Conservation (phyloP, 345 rosid genomes). For the Acer saccharum region DNA sequence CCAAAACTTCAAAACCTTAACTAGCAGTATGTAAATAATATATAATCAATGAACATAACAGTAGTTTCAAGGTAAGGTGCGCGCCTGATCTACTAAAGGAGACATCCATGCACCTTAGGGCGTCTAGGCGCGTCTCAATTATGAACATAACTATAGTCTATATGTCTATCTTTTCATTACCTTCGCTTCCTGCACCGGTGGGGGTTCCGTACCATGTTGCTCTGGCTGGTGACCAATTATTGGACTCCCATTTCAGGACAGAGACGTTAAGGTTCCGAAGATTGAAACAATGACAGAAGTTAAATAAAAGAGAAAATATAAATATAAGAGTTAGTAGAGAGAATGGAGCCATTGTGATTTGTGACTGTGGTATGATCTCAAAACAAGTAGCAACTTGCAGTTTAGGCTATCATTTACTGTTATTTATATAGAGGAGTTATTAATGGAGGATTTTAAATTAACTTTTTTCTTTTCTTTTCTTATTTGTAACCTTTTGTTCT, state of each 20-base stretch:
- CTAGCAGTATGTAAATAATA: too few species aligned
- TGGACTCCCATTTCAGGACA: conserved; percentile 4
- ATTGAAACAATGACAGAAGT: conserved; percentile 36
- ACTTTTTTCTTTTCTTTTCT: too few species aligned
- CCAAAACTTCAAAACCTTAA: background rate
- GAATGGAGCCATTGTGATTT: background rate
- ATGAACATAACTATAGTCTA: too few species aligned
- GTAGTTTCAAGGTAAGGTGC: too few species aligned
- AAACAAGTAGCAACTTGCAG: background rate
- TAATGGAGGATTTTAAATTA: too few species aligned
- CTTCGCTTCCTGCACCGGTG: conserved; percentile 49
- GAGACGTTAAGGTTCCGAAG: conserved; percentile 38
- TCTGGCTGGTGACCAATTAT: conserved; percentile 43
- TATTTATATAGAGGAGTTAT: conserved; percentile 17
- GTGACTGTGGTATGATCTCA: background rate
- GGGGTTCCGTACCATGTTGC: conserved; percentile 72
- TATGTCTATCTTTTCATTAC: conserved; percentile 26
- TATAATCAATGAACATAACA: too few species aligned
- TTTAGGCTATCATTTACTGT: background rate
- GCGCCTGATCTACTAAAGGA: too few species aligned
- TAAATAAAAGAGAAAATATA: conserved; percentile 5
- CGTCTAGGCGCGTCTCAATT: too few species aligned
- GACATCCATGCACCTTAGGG: too few species aligned
- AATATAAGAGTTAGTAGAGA: background rate
- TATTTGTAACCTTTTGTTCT: too few species aligned